Evolutionary conservation across 768 basidiomycete genomes (phyloP).

Genomic region (Russula olivacea): DNA sequence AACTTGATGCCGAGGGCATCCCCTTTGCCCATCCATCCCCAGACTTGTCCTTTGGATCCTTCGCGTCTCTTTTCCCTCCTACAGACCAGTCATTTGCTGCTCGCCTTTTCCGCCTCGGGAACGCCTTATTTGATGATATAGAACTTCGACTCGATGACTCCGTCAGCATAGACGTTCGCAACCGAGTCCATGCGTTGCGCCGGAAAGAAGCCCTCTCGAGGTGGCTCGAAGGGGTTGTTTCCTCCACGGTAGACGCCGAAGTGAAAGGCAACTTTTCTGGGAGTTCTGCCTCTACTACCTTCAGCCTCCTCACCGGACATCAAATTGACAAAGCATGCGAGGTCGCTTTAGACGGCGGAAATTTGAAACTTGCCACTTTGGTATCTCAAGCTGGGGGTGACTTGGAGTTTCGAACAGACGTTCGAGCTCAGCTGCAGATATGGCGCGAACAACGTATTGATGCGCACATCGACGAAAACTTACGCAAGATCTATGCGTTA

Average conservation of each 20-base stretch:
- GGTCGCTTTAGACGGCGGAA: conserved; percentile 65
- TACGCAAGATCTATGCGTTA: conserved; percentile 77
- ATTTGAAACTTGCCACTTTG: conserved; percentile 81
- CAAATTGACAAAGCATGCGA: conserved; percentile 81
- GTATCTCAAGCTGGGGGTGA: conserved; percentile 84
- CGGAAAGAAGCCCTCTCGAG: conserved; percentile 74
- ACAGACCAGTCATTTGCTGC: conserved; percentile 72
- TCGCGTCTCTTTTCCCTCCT: conserved; percentile 61
- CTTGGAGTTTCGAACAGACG: conserved; percentile 61
- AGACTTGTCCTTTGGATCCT: conserved; percentile 71
- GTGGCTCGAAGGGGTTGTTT: conserved; percentile 77
- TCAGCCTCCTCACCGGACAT: conserved; percentile 78
- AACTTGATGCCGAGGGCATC: conserved; percentile 59
- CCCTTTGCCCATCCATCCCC: conserved; percentile 63
- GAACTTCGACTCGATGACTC: conserved; percentile 53
- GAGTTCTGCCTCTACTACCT: conserved; percentile 49
- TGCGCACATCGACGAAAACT: conserved; percentile 55
- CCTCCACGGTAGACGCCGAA: conserved; percentile 65
- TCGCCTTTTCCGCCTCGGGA: conserved; percentile 79
- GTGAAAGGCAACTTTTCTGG: conserved; percentile 45
- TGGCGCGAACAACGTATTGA: conserved; percentile 81
- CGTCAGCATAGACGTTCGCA: conserved; percentile 55
- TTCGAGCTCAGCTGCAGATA: conserved; percentile 67
- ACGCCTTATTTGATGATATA: conserved; percentile 82
- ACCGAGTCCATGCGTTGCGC: conserved; percentile 55